These are phyloP conservation scores for Trichoderma arundinaceum DNA, from an alignment of 2,329 filamentous ascomycete species.

Conservation along the genomic window DNA sequence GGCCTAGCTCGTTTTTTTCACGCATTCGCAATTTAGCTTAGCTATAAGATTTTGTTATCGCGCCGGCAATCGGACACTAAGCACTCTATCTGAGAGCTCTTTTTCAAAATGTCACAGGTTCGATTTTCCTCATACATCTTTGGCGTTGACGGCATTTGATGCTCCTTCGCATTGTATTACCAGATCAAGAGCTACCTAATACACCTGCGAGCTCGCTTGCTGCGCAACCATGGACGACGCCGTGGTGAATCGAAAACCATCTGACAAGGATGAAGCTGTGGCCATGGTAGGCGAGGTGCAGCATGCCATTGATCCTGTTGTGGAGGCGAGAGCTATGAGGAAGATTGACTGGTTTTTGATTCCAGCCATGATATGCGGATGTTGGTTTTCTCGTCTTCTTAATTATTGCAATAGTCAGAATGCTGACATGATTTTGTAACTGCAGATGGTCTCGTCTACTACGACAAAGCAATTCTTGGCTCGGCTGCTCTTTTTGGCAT, in stretches of 20 bases:
- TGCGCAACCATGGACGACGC: slow-evolving; percentile 3
- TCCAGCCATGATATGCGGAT: slow-evolving; percentile 67
- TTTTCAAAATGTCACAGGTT: neutral
- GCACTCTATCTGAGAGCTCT: slow-evolving; percentile 6
- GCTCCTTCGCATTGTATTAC: neutral
- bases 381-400: slow-evolving; percentile 37
- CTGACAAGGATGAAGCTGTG: slow-evolving; percentile 46
- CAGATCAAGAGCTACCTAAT: neutral
- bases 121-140: neutral
- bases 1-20: slow-evolving; percentile 13
- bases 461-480: slow-evolving; percentile 71
- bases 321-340: slow-evolving; percentile 62
- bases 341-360: slow-evolving; percentile 73
- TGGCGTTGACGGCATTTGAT: neutral
- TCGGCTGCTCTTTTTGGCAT: slow-evolving; percentile 77
- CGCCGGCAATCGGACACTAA: slow-evolving; percentile 13
- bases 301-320: slow-evolving; percentile 58
- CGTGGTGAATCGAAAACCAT: neutral
- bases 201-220: neutral
- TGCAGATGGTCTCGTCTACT: slow-evolving; percentile 51
- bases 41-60: slow-evolving; percentile 5
- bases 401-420: neutral
- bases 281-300: slow-evolving; percentile 64
- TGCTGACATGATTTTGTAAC: slow-evolving; percentile 40
- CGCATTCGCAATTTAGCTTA: slow-evolving; percentile 10